Evolutionary conservation across 768 basidiomycete genomes (phyloP), one percentile per base, ranked within the genome.

Genomic region (Boletus rufocinnamomeus): DNA sequence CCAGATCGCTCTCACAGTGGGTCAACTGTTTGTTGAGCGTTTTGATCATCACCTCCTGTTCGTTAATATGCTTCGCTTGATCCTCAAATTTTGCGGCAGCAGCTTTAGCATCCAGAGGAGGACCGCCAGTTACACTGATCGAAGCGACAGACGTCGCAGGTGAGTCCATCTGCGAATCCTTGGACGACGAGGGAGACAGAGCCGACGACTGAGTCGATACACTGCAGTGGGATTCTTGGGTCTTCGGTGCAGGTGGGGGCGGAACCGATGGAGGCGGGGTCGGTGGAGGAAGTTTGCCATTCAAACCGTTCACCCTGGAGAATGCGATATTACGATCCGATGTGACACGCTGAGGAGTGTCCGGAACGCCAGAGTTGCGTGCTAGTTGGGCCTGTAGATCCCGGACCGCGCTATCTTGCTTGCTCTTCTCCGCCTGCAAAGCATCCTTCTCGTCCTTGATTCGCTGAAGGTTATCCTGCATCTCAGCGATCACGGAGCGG

Each of bases 1-100:
- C 91, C 62, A 95, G 78, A 73, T 97, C 94, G 60, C 82, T 84
- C 75, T 97, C 95, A 68, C 93, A 95, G 71, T 96, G 94, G n/a
- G 85, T 86, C 49, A 97, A 72, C 73, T 95, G 93, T 73, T 96
- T 95, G 74, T 94, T 95, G 61, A 97, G 82, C 25, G 91, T 94
- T 75, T 92, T 91, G 77, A 96, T 92, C 89, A 93, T 95, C 51
- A 81, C 84, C 64, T 93, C 89, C 69, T 93, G 89, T 77, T 95
- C 93, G 14, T 85, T 89, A 38, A 94, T 76, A 47, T 83, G 85
- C 66, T 88, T 89, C 21, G 82, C 72, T 72, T 91, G 90, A 60
- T 89, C 84, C 66, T 91, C 90, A 9, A 94, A 65, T 66, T 83
- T 84, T 44, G 73, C 76, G 2, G 74, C 63, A 6, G 82, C 57